Conservation (phyloP, 768 basidiomycete genomes). For the Leccinum subgranulosum region DNA sequence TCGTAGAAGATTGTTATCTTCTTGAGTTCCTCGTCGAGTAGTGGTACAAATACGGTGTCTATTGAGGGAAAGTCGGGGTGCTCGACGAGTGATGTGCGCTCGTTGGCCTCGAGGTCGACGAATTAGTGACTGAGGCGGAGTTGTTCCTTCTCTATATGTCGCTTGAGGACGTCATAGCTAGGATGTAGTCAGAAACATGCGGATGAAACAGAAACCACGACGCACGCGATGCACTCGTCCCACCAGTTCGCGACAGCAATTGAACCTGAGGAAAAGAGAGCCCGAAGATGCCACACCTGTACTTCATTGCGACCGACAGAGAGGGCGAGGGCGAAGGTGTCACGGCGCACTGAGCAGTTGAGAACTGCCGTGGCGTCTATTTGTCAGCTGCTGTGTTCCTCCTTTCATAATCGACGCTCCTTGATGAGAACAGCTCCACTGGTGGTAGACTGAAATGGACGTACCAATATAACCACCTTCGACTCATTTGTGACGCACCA, state of each 20-base stretch:
- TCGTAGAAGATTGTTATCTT: no score
- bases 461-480: not conserved
- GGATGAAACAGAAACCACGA: constrained; percentile 10
- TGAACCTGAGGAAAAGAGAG: constrained; percentile 66
- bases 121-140: constrained; percentile 7
- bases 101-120: no score
- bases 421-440: no score
- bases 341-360: no score
- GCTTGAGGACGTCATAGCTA: constrained; percentile 83
- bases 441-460: no score
- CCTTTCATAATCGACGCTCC: no score
- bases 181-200: not conserved
- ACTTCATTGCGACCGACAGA: no score
- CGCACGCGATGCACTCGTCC: constrained; percentile 87
- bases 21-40: no score
- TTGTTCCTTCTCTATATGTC: constrained; percentile 78
- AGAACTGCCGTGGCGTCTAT: not conserved
- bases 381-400: not conserved
- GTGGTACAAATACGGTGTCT: no score
- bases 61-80: no score
- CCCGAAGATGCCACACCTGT: constrained; percentile 21
- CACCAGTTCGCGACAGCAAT: constrained; percentile 88
- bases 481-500: not conserved
- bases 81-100: no score
- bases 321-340: no score